Evolutionary conservation across 768 basidiomycete species (phyloP).

Genomic region (Asterophora parasitica): DNA sequence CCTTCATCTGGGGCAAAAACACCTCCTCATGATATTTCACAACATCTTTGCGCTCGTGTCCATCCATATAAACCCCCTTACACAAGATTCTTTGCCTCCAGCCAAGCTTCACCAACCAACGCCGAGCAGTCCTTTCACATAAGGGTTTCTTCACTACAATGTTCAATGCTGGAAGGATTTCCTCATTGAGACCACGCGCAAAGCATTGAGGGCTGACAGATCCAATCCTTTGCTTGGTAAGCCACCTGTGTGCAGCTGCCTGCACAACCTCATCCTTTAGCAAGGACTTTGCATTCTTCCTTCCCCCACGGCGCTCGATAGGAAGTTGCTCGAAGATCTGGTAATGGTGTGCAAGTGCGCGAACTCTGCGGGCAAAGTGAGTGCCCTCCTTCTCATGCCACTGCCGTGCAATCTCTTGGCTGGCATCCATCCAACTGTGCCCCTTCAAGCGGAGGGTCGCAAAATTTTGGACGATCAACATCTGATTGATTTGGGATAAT

Average conservation of each 20-base stretch:
- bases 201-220: conserved; percentile 26
- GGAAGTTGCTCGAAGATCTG: conserved; percentile 2
- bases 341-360: not conserved
- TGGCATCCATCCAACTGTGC: conserved; percentile 21
- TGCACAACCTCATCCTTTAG: not conserved
- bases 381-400: conserved; percentile 25
- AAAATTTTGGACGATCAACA: conserved; percentile 31
- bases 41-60: conserved; percentile 22
- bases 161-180: conserved; percentile 26
- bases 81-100: conserved; percentile 7
- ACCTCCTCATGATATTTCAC: conserved; percentile 12
- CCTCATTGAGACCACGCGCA: conserved; percentile 19
- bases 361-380: conserved; percentile 17
- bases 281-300: not conserved
- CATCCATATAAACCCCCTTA: conserved; percentile 23
- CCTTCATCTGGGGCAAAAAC: conserved; percentile 6
- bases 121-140: conserved; percentile 26
- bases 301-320: not conserved
- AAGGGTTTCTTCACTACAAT: conserved; percentile 22
- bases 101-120: conserved; percentile 32
- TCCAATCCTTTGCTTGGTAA: conserved; percentile 23
- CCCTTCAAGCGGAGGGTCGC: conserved; percentile 31
- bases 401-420: conserved; percentile 30
- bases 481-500: conserved; percentile 26
- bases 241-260: conserved; percentile 6